Evolutionary conservation across 2,329 filamentous ascomycete genomes (phyloP), one percentile per base, ranked within the genome.

Genomic region (Hypoxylon sp.): DNA sequence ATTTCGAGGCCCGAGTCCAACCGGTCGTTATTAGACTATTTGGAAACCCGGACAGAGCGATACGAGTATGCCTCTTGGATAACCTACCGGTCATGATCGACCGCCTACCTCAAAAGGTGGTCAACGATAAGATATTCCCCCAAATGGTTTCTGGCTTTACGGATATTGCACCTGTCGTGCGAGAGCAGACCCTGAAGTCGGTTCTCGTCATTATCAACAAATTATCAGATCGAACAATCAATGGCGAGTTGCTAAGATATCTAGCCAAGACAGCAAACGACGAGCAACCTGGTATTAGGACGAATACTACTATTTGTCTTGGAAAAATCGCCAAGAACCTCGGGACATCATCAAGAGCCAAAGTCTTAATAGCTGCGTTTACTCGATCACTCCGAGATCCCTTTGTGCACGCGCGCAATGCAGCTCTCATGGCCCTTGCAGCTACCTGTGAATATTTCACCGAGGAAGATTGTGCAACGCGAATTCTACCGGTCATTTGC

Each of bases 91-190:
- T 91, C 33, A 98, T 98, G 91, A 97, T 98, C 70, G 95, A 98
- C 75, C 91, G 93, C 66, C 82, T 99, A 50, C 86, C 94, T 1
- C 93, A 95, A 74, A 97, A 94, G 80, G 85, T 93, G 59, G 94
- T 99, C 69, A 98, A 95, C 76, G 95, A 98, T 80, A 98, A 95
- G 80, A 97, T 99, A 70, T 99, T 98, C 76, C 96, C 96, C 2
- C 92, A 97, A 73, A 90, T 99, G 85, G 95, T 95, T n/a, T 95
- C 95, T 53, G 96, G 96, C 0, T 99, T 99, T 77, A 95, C 94
- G 2, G 96, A 99, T 76, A 80, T 94, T 53, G 94, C 95, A 0
- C 96, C 96, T 1, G 86, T 98, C 4, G 94, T 99, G 2, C 88
- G 96, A 79, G 96, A 99, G 79, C 95, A 98, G 81, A 98, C 96